Evolutionary conservation across 2,329 filamentous ascomycete genomes (phyloP).

Genomic region (Colletotrichum tanaceti): DNA sequence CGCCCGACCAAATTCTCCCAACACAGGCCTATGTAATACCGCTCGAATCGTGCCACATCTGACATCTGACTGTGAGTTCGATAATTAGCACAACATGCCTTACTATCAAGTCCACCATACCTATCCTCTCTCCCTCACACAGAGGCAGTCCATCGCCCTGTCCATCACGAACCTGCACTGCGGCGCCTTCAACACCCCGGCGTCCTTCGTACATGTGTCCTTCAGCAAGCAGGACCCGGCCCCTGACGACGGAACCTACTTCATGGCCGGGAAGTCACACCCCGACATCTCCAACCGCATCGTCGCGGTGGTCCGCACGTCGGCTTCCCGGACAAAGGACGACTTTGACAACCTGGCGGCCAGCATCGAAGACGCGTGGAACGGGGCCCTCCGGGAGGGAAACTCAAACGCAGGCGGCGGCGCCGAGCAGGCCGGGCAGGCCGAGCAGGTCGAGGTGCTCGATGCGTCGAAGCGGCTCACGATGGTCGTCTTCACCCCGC

Average conservation of each 20-base stretch:
- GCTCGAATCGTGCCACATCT: neutral
- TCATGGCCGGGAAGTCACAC: conserved; percentile 24
- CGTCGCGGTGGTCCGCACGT: conserved; percentile 14
- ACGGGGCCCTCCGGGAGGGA: neutral
- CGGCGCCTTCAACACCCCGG: conserved; percentile 15
- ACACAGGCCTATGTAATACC: neutral
- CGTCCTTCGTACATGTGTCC: conserved; percentile 24
- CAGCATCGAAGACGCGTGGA: conserved; percentile 14
- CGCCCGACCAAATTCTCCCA: neutral
- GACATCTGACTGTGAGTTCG: neutral
- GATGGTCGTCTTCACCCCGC: conserved; percentile 19
- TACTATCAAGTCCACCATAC: conserved; percentile 21
- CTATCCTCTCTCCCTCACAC: neutral
- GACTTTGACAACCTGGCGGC: conserved; percentile 27
- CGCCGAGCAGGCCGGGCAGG: neutral
- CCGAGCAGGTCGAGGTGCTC: neutral
- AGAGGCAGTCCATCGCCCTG: neutral
- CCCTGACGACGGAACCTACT: conserved; percentile 3
- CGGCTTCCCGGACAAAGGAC: conserved; percentile 4
- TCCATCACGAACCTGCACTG: conserved; percentile 25
- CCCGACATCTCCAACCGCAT: conserved; percentile 13
- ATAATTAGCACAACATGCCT: conserved; percentile 7
- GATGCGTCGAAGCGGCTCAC: neutral
- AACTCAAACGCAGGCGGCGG: too few relatives aligned
- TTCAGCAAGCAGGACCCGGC: conserved; percentile 8